A percentile compares a stretch with the other conserved stretches of the same genome.
These are phyloP conservation scores for Eremothecium coryli DNA, from an alignment of 1,139 yeast species.

Conservation along the genomic window DNA sequence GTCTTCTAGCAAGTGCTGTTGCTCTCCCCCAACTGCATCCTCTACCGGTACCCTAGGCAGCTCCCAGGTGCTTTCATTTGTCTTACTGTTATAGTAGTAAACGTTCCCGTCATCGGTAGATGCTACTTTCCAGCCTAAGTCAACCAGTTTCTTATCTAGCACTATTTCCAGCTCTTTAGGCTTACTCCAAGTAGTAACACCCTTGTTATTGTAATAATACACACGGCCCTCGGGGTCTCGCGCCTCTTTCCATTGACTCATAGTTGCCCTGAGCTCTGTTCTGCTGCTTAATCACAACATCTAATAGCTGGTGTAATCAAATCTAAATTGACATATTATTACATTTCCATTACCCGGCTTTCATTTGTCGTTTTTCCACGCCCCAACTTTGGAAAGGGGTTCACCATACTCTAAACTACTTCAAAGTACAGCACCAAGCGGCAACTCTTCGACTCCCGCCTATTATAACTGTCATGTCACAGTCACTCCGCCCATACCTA, in stretches of 20 bases:
- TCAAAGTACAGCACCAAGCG: too few relatives aligned
- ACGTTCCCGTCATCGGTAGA: conserved; percentile 59
- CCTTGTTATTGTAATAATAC: conserved; percentile 60
- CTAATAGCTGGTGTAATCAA: too few relatives aligned
- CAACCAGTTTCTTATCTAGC: conserved; percentile 32
- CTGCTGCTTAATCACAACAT: neutral
- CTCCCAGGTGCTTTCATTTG: conserved; percentile 76
- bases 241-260: conserved; percentile 50
- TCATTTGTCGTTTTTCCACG: neutral
- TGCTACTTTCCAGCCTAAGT: conserved; percentile 52
- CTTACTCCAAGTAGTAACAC: conserved; percentile 73
- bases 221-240: conserved; percentile 56
- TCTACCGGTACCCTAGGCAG: conserved; percentile 33
- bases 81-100: conserved; percentile 61
- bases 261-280: neutral
- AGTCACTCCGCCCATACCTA: conserved; percentile 89
- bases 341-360: conserved; percentile 3
- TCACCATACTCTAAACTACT: too few relatives aligned
- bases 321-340: too few relatives aligned
- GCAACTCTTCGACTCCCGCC: too few relatives aligned
- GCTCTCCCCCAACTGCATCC: conserved; percentile 3
- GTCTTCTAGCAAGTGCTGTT: conserved; percentile 14
- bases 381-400: neutral
- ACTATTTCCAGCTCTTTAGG: conserved; percentile 45
- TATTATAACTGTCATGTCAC: conserved; percentile 48